Conservation (phyloP, 2,329 filamentous ascomycete species). For the Cryphonectria carpinicola region DNA sequence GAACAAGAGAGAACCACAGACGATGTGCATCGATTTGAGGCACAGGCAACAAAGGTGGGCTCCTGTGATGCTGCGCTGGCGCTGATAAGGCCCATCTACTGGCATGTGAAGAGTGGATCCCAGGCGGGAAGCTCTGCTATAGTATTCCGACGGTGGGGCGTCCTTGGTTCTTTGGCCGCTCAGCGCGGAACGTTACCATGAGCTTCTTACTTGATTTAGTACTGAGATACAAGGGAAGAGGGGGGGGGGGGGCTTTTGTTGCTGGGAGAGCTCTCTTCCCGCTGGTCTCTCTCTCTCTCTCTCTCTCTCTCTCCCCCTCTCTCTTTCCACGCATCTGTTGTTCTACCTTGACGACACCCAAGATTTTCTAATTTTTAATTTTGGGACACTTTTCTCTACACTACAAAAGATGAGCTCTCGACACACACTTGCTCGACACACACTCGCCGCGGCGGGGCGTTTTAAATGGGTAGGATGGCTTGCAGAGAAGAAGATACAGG, state of each 20-base stretch:
- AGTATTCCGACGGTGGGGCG: background rate
- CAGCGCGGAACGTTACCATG: background rate
- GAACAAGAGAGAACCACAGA: background rate
- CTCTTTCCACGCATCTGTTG: too few relatives aligned
- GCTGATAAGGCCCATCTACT: slow-evolving; percentile 1
- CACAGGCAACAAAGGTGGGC: slow-evolving; percentile 7
- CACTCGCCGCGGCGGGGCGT: background rate
- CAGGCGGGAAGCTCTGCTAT: too few relatives aligned
- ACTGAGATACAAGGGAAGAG: too few relatives aligned
- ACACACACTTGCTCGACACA: background rate
- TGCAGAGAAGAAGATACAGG: background rate
- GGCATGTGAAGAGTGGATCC: slow-evolving; percentile 15
- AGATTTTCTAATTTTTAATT: too few relatives aligned
- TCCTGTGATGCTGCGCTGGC: slow-evolving; percentile 8
- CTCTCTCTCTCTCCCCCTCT: too few relatives aligned
- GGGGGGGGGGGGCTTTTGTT: too few relatives aligned
- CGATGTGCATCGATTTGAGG: background rate
- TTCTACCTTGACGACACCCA: too few relatives aligned
- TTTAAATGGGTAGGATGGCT: background rate
- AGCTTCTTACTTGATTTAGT: too few relatives aligned
- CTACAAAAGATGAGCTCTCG: background rate
- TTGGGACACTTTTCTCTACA: background rate
- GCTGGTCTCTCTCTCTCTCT: too few relatives aligned
- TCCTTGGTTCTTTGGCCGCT: background rate
- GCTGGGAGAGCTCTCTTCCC: too few relatives aligned